phyloP scores from a whole-genome alignment of 805 yeast genomes.

The Candida gorgasii region DNA sequence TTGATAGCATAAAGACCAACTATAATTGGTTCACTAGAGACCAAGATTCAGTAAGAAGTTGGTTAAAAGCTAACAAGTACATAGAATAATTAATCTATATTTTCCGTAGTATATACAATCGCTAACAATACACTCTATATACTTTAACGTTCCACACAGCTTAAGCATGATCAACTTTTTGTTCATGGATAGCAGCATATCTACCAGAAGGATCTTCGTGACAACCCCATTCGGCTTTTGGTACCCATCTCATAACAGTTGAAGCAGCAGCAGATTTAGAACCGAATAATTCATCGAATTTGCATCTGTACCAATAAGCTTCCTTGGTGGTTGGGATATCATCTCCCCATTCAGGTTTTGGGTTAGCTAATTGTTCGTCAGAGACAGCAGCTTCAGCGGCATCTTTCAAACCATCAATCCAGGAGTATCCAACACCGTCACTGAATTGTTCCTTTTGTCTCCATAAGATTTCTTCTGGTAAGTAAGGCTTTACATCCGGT shows the following conservation, averaged over 20 bases:
- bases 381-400: conserved; percentile 83
- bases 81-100: not conserved
- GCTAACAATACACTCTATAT: not conserved
- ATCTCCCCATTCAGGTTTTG: conserved; percentile 94
- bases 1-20: conserved; percentile 54
- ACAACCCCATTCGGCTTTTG: conserved; percentile 99
- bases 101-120: too few relatives aligned
- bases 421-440: conserved; percentile 99
- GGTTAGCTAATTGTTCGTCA: conserved; percentile 88
- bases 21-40: conserved; percentile 55
- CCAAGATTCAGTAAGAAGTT: conserved; percentile 37
- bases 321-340: conserved; percentile 97
- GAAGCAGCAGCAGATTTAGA: conserved; percentile 79
- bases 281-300: conserved; percentile 87
- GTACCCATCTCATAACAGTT: conserved; percentile 99
- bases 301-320: conserved; percentile 98
- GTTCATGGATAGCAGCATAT: conserved; percentile 86
- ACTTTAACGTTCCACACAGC: not conserved
- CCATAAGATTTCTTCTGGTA: conserved; percentile 97
- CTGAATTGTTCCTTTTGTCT: conserved; percentile 99
- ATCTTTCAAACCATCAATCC: conserved; percentile 98
- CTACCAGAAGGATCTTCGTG: conserved; percentile 98
- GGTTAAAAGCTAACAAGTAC: conserved; percentile 35
- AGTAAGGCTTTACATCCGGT: conserved; percentile 75
- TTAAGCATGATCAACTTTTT: conserved; percentile 33